phyloP scores from a whole-genome alignment of 768 basidiomycete species.

The Hygrophorus russula region DNA sequence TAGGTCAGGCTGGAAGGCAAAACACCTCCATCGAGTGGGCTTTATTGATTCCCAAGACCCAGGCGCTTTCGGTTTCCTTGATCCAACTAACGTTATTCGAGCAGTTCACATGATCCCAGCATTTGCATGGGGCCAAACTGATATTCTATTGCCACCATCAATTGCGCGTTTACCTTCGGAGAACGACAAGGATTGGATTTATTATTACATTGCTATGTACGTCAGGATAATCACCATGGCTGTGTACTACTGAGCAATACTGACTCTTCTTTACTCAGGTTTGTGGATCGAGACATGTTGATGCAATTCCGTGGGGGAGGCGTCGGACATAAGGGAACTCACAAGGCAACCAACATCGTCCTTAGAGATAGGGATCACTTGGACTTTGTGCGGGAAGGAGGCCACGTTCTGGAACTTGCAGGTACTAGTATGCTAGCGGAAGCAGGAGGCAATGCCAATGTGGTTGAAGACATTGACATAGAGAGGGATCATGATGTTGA shows the following conservation, averaged over 20 bases:
- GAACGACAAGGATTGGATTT: too few species aligned
- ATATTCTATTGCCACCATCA: slow-evolving; percentile 10
- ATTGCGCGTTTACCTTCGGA: slow-evolving; percentile 6
- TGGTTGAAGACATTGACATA: too few species aligned
- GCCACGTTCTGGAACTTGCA: too few species aligned
- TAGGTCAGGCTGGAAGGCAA: too few species aligned
- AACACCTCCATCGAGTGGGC: slow-evolving; percentile 13
- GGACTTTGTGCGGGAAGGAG: too few species aligned
- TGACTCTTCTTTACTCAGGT: slow-evolving; percentile 14
- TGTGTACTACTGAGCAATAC: not conserved
- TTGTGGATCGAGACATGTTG: slow-evolving; percentile 28
- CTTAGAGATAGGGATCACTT: too few species aligned
- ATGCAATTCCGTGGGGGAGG: slow-evolving; percentile 19
- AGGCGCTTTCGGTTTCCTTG: slow-evolving; percentile 22
- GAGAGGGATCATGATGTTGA: too few species aligned
- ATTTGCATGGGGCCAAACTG: slow-evolving; percentile 16
- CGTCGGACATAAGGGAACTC: slow-evolving; percentile 15
- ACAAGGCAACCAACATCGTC: too few species aligned
- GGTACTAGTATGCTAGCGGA: too few species aligned
- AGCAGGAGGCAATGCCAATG: too few species aligned
- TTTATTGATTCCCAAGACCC: slow-evolving; percentile 15
- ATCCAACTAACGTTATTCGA: slow-evolving; percentile 20
- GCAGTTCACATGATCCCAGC: slow-evolving; percentile 22
- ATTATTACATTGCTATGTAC: slow-evolving; percentile 20
- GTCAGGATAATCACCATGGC: slow-evolving; percentile 20